Evolutionary conservation across 768 basidiomycete genomes (phyloP), one percentile per base, ranked within the genome.

Genomic region (Lyophyllum shimeji): DNA sequence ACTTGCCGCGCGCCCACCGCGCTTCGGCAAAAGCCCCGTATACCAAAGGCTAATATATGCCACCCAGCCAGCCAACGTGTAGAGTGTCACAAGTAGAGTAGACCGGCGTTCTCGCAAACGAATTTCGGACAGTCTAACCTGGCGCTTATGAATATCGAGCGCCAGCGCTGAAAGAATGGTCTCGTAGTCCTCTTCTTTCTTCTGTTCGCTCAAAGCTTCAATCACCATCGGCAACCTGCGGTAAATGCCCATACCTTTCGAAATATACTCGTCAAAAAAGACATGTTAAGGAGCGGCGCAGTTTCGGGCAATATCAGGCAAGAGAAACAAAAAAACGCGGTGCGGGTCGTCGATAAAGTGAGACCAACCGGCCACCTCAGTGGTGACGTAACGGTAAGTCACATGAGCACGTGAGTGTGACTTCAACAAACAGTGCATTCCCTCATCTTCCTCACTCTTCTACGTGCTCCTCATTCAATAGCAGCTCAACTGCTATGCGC

Each of bases 61-160:
- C 47, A 82, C 77, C 92, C 93, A 95, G 50, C 74, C 70, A 4
- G 84, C 83, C 63, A 94, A 70, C 1, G 90, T 85, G 67, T 92
- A 94, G 2, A 93, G 67, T 0, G 94, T 93, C 47, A 86, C 85
- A 44, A 88, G 76, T 49, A 93, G 76, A 18, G 88, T 89, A 1
- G 91, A 79, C 8, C 93, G 79, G 27, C 90, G 82, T 70, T 96
- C 92, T 40, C 93, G 83, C 52, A 91, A 72, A n/a, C 90, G 85
- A 60, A 96, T 89, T 66, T 93, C 93, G 1, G 87, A 84, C 15
- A 95, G 82, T 55, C 82, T 80, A 40, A 82, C 77, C 70, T 90
- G 87, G 13, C 89, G 84, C 58, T 87, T 84, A 65, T 85, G 81
- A 53, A 95, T 87, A 65, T 89, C 82, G 21, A 74, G 69, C 8